phyloP scores from a whole-genome alignment of 2,329 filamentous ascomycete species.

The Ceratocystiopsis sp. region DNA sequence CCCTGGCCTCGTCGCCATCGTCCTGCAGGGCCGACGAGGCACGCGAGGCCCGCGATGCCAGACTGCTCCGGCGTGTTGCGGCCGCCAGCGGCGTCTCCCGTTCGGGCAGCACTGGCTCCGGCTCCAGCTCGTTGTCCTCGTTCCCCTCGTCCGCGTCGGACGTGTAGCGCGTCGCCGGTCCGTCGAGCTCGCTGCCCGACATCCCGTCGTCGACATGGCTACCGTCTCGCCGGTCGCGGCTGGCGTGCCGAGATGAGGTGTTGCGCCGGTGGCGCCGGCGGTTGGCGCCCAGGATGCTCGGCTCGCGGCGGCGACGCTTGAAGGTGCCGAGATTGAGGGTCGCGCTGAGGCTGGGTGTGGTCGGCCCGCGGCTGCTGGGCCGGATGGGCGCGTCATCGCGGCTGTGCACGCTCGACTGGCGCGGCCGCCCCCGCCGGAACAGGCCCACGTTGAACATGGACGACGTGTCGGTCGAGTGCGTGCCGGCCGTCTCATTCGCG shows the following conservation, averaged over 20 bases:
- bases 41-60: not conserved
- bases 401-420: slow-evolving; percentile 33
- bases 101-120: no score
- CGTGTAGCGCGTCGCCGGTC: not conserved
- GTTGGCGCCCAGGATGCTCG: slow-evolving; percentile 40
- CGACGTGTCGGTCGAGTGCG: slow-evolving; percentile 19
- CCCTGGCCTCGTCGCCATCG: not conserved
- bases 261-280: slow-evolving; percentile 23
- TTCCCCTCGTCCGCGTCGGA: not conserved
- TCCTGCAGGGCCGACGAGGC: not conserved
- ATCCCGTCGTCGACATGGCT: slow-evolving; percentile 2
- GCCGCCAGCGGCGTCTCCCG: not conserved
- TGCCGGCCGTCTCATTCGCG: not conserved
- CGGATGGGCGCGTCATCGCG: slow-evolving; percentile 34
- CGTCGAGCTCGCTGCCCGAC: slow-evolving; percentile 3
- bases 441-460: slow-evolving; percentile 29
- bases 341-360: slow-evolving; percentile 30
- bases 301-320: slow-evolving; percentile 38
- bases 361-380: slow-evolving; percentile 32
- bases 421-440: slow-evolving; percentile 26
- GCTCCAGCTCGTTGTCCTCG: no score
- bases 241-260: slow-evolving; percentile 22
- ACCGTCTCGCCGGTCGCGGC: slow-evolving; percentile 8
- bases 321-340: slow-evolving; percentile 41
- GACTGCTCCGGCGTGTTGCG: not conserved